These are phyloP conservation scores for Bruguiera parviflora DNA, from an alignment of 345 rosid species.

Conservation along the genomic window DNA sequence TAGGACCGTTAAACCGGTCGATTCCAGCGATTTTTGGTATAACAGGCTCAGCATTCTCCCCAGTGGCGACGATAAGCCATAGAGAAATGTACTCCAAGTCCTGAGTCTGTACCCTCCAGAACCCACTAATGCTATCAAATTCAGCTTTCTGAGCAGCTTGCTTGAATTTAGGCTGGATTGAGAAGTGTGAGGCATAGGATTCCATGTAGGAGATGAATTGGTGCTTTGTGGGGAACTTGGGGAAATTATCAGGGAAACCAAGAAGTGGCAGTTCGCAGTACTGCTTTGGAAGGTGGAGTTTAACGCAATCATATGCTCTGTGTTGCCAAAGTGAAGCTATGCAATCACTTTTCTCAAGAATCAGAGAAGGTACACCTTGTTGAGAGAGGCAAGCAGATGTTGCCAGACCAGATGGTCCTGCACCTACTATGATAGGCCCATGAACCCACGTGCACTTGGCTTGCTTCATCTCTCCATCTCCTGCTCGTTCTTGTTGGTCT, in stretches of 20 bases:
- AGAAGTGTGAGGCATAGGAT: slow-evolving; percentile 61
- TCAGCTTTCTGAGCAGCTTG: slow-evolving; percentile 54
- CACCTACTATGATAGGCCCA: slow-evolving; percentile 79
- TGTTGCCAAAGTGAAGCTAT: slow-evolving; percentile 85
- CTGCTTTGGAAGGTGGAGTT: slow-evolving; percentile 82
- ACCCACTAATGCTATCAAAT: slow-evolving; percentile 44
- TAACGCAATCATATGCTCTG: slow-evolving; percentile 77
- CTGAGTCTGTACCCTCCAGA: slow-evolving; percentile 65
- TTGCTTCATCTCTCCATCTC: not conserved
- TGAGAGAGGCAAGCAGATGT: slow-evolving; percentile 65
- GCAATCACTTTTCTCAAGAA: slow-evolving; percentile 69
- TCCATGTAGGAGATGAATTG: slow-evolving; percentile 74
- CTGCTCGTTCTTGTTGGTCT: slow-evolving; percentile 15
- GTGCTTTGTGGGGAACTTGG: slow-evolving; percentile 66
- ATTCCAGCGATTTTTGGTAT: slow-evolving; percentile 47
- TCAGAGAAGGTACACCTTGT: slow-evolving; percentile 57
- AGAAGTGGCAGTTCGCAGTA: slow-evolving; percentile 77
- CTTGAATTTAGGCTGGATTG: slow-evolving; percentile 56
- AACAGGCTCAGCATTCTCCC: slow-evolving; percentile 69
- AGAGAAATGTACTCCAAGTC: slow-evolving; percentile 45
- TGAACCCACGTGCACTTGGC: slow-evolving; percentile 26
- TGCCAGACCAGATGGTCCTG: slow-evolving; percentile 91
- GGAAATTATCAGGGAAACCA: slow-evolving; percentile 62
- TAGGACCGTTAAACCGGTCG: slow-evolving; percentile 40
- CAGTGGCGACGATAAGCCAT: slow-evolving; percentile 70